Evolutionary conservation across 2,329 filamentous ascomycete genomes (phyloP).

Genomic region (Colletotrichum horii): DNA sequence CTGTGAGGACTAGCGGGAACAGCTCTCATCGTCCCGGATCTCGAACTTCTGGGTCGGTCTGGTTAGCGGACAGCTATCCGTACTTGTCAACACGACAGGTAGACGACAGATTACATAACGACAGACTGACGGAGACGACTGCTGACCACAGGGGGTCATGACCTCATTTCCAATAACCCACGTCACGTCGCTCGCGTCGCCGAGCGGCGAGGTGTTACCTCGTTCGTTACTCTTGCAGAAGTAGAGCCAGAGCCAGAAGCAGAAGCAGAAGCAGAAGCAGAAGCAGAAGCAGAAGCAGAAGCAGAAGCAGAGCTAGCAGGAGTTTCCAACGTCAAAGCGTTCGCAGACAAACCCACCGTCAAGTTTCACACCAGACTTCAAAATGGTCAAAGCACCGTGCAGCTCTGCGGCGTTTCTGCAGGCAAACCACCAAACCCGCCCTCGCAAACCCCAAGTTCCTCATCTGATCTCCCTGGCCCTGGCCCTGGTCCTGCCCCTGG

Average conservation of each 20-base stretch:
- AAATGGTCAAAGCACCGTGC: slow-evolving; percentile 17
- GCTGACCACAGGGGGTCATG: neutral
- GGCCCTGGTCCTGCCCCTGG: neutral
- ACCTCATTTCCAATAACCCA: neutral
- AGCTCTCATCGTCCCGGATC: neutral
- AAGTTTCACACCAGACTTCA: slow-evolving; percentile 17
- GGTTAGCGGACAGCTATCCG: too few species aligned
- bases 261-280: too few species aligned
- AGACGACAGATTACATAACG: neutral
- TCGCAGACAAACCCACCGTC: slow-evolving; percentile 11
- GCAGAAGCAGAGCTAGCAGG: neutral
- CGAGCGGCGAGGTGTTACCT: neutral
- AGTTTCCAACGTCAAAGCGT: slow-evolving; percentile 15
- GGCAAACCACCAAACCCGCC: neutral
- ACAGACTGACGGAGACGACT: neutral
- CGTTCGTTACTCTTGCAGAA: neutral
- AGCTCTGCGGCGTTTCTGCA: neutral
- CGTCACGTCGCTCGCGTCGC: neutral
- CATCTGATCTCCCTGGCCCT: slow-evolving; percentile 13
- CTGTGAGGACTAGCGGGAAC: neutral
- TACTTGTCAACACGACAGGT: neutral
- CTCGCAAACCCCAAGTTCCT: slow-evolving; percentile 13
- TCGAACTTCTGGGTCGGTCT: neutral
- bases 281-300: neutral
- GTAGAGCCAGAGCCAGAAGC: neutral